Percentiles rank a stretch among this genome's conserved stretches.
Conservation (phyloP, 208 protist genomes). For the Leishmania lainsoni region DNA sequence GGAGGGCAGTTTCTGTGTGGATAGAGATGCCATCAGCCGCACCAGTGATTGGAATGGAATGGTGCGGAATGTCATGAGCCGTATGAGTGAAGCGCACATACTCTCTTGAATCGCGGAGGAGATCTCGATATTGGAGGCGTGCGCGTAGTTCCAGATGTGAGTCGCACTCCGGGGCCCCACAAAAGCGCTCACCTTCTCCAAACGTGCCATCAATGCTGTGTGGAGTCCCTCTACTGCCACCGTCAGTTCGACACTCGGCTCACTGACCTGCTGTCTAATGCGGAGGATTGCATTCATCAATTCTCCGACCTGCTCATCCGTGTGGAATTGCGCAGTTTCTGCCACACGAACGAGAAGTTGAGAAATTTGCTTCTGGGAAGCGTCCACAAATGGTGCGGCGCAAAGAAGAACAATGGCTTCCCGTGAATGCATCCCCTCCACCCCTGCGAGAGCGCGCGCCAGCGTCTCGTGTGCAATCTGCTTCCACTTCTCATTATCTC, state of each 20-base stretch:
- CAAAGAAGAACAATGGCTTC: constrained; percentile 66
- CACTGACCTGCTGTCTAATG: constrained; percentile 25
- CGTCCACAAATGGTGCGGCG: constrained; percentile 36
- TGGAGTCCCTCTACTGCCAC: constrained; percentile 37
- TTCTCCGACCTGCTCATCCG: constrained; percentile 61
- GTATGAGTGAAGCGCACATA: constrained; percentile 37
- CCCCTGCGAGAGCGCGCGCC: constrained; percentile 33
- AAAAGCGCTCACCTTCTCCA: constrained; percentile 58
- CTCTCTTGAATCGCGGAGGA: constrained; percentile 35
- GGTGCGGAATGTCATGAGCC: constrained; percentile 33
- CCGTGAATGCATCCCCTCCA: constrained; percentile 72
- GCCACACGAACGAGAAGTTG: constrained; percentile 55
- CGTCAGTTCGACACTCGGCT: constrained; percentile 36
- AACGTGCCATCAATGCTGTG: constrained; percentile 44
- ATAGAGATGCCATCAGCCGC: constrained; percentile 25
- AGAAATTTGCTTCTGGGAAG: constrained; percentile 46
- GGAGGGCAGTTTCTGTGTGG: constrained; percentile 36
- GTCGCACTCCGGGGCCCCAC: constrained; percentile 24
- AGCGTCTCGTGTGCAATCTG: constrained; percentile 40
- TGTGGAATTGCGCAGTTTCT: constrained; percentile 65
- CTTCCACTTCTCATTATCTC: constrained; percentile 45
- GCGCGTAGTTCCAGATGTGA: constrained; percentile 41
- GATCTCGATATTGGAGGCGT: constrained; percentile 35
- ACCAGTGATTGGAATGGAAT: constrained; percentile 23
- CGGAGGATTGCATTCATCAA: constrained; percentile 39